These are phyloP conservation scores for Taiozyma sp. DNA, from an alignment of 1,139 yeast species.

Conservation along the genomic window DNA sequence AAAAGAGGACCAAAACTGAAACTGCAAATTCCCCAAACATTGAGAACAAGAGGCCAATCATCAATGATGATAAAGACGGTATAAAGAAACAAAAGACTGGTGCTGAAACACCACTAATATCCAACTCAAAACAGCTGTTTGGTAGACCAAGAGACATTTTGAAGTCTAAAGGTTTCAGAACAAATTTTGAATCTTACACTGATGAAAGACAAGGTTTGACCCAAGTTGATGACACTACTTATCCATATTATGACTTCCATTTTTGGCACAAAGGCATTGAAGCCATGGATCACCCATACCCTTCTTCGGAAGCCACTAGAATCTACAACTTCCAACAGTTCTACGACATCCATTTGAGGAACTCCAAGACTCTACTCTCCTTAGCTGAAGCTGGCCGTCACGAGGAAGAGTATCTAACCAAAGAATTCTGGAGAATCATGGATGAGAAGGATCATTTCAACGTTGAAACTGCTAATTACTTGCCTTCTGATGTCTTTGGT, in stretches of 20 bases:
- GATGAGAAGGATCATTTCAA: slow-evolving; percentile 34
- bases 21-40: slow-evolving; percentile 9
- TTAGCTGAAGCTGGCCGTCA: slow-evolving; percentile 2
- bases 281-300: slow-evolving; percentile 34
- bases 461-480: slow-evolving; percentile 46
- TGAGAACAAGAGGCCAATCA: slow-evolving; percentile 14
- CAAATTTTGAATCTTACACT: slow-evolving; percentile 36
- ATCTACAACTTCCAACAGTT: slow-evolving; percentile 47
- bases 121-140: slow-evolving; percentile 44
- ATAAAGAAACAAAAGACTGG: slow-evolving; percentile 9
- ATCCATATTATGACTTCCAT: slow-evolving; percentile 31
- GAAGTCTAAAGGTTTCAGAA: slow-evolving; percentile 43
- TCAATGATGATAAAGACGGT: neutral
- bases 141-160: slow-evolving; percentile 42
- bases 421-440: slow-evolving; percentile 39
- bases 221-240: slow-evolving; percentile 25
- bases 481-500: slow-evolving; percentile 41
- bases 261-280: slow-evolving; percentile 33
- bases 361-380: slow-evolving; percentile 22
- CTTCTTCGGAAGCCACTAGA: slow-evolving; percentile 36
- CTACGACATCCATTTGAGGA: slow-evolving; percentile 45
- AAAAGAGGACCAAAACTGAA: neutral
- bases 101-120: slow-evolving; percentile 29
- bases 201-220: slow-evolving; percentile 30
- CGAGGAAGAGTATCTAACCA: neutral